These are phyloP conservation scores for Sedum album DNA, from an alignment of 164 flowering plant species.

Conservation along the genomic window DNA sequence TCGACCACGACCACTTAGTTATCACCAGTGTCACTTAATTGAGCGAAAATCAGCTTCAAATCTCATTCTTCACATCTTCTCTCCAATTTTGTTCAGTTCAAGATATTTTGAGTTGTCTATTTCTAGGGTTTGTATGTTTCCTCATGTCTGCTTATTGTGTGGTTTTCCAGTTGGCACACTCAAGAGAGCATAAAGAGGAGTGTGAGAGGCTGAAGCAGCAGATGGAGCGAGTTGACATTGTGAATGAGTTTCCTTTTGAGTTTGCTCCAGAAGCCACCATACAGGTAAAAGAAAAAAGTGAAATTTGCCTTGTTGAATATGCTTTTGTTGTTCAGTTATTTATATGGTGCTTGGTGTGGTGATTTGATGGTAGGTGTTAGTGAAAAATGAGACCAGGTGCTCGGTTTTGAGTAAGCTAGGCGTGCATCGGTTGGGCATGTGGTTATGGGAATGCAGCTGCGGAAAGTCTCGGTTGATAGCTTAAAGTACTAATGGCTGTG, in stretches of 20 bases:
- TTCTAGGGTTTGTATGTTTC: slow-evolving; percentile 22
- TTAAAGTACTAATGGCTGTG: slow-evolving; percentile 33
- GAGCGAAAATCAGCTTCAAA: too few species aligned
- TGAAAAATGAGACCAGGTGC: slow-evolving; percentile 49
- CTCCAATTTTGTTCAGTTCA: too few species aligned
- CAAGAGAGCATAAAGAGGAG: slow-evolving; percentile 73
- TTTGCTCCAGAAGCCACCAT: slow-evolving; percentile 49
- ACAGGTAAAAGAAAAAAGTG: slow-evolving; percentile 27
- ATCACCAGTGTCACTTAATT: too few species aligned
- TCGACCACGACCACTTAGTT: too few species aligned
- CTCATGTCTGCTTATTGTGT: not conserved
- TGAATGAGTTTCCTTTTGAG: slow-evolving; percentile 75
- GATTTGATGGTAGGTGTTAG: slow-evolving; percentile 27
- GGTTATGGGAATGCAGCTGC: slow-evolving; percentile 75
- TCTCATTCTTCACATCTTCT: too few species aligned
- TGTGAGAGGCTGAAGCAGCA: slow-evolving; percentile 74
- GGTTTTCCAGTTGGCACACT: slow-evolving; percentile 42
- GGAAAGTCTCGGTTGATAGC: slow-evolving; percentile 25
- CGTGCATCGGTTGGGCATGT: slow-evolving; percentile 66
- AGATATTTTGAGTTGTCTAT: not conserved
- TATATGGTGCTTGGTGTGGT: not conserved
- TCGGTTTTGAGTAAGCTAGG: slow-evolving; percentile 51
- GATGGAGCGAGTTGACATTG: slow-evolving; percentile 36
- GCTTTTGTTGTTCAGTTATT: not conserved
- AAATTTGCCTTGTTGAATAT: not conserved